Base-by-base conservation (phyloP, 345 rosid species). In the Lagerstroemia speciosa region DNA sequence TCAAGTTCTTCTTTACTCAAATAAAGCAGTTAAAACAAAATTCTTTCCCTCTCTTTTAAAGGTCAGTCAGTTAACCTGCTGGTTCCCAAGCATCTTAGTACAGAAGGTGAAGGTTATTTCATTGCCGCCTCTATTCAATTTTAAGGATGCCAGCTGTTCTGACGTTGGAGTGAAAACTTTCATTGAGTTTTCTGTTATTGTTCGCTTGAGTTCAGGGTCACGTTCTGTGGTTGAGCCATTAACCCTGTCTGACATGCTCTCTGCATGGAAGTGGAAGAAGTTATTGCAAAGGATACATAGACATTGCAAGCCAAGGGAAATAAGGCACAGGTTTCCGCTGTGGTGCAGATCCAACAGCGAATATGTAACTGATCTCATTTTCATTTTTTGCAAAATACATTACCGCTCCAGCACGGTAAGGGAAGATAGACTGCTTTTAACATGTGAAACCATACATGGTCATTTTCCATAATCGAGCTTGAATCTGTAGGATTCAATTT, bases 11-110 rank as follows among this genome's bases (percentile, higher is more conserved):
- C 48, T 60, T 43, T 31, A 58, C 62, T 50, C 52, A 24, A 31
- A 48, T 4, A 16, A 48, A n/a, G n/a, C n/a, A n/a, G n/a, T n/a
- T 33, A 20, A 29, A 14, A 50, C 27, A 2, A 48, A 22, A 34
- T 53, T 33, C 6, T 24, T 20, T 36, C 20, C 17, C 20, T 16
- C 65, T 29, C 20, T 36, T 11, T 53, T 31, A 17, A 20, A 37
- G 68, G 45, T 19, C 55, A 26, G 22, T 77, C 63, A 60, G 62
- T 24, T 14, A 15, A 89, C 99, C 96, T 89, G 88, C 81, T 89
- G 99, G 65, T 78, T 79, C 77, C 99, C 98, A 66, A 91, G 82
- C 96, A 94, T 87, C 61, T 91, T 66, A 62, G 95, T 91, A 74
- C 85, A 91, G 84, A 91, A 91, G 36, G 92, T 89, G 76, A 94